These are phyloP conservation scores for Rhododendron henanense DNA, from an alignment of 148 eudicot genomes.

Conservation along the genomic window DNA sequence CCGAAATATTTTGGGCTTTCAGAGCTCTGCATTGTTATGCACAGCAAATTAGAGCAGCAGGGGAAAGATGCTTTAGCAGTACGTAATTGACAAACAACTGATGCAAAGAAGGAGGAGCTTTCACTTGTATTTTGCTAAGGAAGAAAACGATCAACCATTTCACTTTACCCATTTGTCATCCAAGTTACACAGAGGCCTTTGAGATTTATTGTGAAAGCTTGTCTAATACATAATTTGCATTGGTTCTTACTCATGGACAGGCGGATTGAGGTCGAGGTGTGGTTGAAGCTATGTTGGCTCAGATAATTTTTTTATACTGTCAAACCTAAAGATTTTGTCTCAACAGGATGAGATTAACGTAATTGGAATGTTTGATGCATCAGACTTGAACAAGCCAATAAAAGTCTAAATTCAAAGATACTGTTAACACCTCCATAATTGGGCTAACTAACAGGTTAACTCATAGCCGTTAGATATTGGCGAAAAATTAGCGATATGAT, in stretches of 20 bases:
- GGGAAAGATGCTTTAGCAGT: neutral
- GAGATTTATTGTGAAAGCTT: neutral
- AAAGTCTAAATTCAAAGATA: neutral
- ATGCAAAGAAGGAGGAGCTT: neutral
- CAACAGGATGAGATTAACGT: neutral
- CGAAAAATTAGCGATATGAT: neutral
- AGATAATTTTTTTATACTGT: neutral
- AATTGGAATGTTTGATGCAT: neutral
- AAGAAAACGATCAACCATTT: neutral
- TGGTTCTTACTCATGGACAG: neutral
- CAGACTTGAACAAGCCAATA: neutral
- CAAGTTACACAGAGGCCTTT: neutral
- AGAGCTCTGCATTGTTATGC: slow-evolving; percentile 34
- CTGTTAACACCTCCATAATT: neutral
- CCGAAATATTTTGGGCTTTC: slow-evolving; percentile 47
- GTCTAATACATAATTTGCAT: neutral
- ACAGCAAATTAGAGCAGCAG: slow-evolving; percentile 9
- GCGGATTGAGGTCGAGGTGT: neutral
- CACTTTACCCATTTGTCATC: neutral
- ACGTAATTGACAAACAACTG: neutral
- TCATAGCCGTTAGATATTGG: neutral
- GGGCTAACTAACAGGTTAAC: too few relatives aligned
- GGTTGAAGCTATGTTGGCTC: neutral
- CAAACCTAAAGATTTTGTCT: neutral
- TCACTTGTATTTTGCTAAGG: neutral